Conservation (phyloP, 108 stramenopile species). For the Fragilaria radians region DNA sequence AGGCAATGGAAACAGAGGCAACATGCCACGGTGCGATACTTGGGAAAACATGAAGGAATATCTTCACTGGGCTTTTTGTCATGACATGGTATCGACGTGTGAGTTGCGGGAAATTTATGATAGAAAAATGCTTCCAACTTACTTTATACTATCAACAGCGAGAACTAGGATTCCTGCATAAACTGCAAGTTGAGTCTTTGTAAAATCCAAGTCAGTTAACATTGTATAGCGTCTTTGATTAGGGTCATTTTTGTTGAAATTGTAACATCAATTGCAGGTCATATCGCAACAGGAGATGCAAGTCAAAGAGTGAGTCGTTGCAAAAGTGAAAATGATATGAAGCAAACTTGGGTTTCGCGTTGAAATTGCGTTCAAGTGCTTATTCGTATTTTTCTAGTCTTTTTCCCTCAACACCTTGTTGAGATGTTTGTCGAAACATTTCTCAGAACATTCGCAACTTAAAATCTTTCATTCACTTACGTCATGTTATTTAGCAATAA, state of each 20-base stretch:
- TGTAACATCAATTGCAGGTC: neutral
- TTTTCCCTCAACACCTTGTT: too few relatives aligned
- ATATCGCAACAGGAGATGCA: too few relatives aligned
- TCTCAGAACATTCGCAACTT: too few relatives aligned
- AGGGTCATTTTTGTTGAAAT: too few relatives aligned
- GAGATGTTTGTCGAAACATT: too few relatives aligned
- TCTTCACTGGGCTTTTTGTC: constrained; percentile 74
- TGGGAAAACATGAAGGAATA: constrained; percentile 82
- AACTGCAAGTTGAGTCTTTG: constrained; percentile 81
- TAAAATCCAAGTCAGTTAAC: constrained; percentile 42
- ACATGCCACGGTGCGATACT: constrained; percentile 73
- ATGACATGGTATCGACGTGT: neutral
- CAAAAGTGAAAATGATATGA: too few relatives aligned
- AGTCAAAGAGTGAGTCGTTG: too few relatives aligned
- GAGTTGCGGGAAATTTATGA: constrained; percentile 6
- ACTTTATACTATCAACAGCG: constrained; percentile 80
- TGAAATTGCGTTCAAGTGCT: too few relatives aligned
- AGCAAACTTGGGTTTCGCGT: too few relatives aligned
- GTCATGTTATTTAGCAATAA: too few relatives aligned
- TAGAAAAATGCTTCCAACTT: constrained; percentile 11
- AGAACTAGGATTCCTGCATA: constrained; percentile 75
- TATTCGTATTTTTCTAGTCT: too few relatives aligned
- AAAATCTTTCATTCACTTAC: too few relatives aligned
- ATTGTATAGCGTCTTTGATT: neutral
- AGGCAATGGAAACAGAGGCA: constrained; percentile 45